Evolutionary conservation across 176 grass and related monocot genomes (phyloP).

Genomic region (Chloris gayana): DNA sequence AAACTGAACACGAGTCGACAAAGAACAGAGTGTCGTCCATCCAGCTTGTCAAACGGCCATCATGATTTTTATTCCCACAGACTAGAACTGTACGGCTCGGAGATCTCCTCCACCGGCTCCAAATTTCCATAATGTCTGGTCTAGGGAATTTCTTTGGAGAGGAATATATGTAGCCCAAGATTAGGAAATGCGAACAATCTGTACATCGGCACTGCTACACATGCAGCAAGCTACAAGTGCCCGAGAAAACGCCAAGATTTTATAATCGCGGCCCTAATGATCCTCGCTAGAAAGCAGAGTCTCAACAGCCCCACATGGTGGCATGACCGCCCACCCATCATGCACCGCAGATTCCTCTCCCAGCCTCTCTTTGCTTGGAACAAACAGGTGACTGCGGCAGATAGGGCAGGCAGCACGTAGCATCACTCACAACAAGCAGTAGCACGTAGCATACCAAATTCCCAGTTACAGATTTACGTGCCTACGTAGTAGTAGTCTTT

Average conservation of each 20-base stretch:
- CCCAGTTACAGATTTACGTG: background rate
- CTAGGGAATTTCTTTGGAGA: background rate
- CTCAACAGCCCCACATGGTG: slow-evolving; percentile 24
- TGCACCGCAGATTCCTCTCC: background rate
- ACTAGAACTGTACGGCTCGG: slow-evolving; percentile 17
- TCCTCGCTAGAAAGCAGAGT: slow-evolving; percentile 13
- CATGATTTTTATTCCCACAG: slow-evolving; percentile 8
- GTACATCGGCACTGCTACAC: background rate
- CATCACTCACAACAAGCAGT: background rate
- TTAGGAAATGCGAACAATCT: background rate
- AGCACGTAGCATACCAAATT: background rate
- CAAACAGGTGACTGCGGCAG: background rate
- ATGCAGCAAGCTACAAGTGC: slow-evolving; percentile 15
- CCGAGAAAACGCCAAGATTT: slow-evolving; percentile 34
- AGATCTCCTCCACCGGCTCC: slow-evolving; percentile 19
- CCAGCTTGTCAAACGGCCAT: slow-evolving; percentile 25
- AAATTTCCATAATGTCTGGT: slow-evolving; percentile 17
- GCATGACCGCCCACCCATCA: slow-evolving; percentile 4
- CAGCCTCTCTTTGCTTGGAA: background rate
- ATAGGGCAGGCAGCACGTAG: background rate
- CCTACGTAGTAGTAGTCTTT: background rate
- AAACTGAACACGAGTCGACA: background rate
- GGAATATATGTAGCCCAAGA: background rate
- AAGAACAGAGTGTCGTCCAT: background rate
- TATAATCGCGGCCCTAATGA: slow-evolving; percentile 8